Evolutionary conservation across 2,329 filamentous ascomycete species (phyloP), one percentile per base, ranked within the genome.

Genomic region (Periglandula ipomoeae): DNA sequence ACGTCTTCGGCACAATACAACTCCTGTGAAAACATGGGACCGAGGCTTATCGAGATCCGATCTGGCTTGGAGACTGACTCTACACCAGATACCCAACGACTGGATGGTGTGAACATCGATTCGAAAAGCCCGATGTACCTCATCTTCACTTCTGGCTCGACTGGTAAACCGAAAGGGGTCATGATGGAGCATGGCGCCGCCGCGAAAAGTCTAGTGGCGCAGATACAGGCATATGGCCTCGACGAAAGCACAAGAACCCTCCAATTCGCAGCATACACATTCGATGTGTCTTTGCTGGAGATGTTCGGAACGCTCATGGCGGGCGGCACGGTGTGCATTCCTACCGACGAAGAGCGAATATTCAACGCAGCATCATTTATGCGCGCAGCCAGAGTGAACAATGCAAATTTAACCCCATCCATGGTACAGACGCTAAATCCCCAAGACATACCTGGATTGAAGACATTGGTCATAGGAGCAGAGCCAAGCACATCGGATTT

Each of bases 121-220:
- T 27, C n/a, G n/a, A n/a, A n/a, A n/a, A n/a, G n/a, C n/a, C n/a
- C n/a, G 34, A 13, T 13, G 10, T 63, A 60, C 44, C 49, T 56
- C 0, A 23, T 59, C 6, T 62, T 61, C 19, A 62, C 60, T 0
- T 58, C 57, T 2, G 60, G 58, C 4, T 58, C 52, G 15, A 62
- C 59, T 0, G 60, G 57, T 1, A 53, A 47, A 2, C 56, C 60
- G 1, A 62, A 61, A 32, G 59, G 57, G 7, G 50, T 57, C 9
- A 44, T 55, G 1, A 46, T 60, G 23, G 48, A 53, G 5, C 59
- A 60, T 35, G 27, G 51, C 4, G 46, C 47, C 13, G 46, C 58
- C 15, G 51, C 26, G 48, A 9, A 42, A 50, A 7, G 26, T 27
- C 11, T 27, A 27, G 5, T 47, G 52, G 3, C 40, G 53, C 24